phyloP scores from a whole-genome alignment of 192 early-diverging fungal species.

The Pilaira anomala region DNA sequence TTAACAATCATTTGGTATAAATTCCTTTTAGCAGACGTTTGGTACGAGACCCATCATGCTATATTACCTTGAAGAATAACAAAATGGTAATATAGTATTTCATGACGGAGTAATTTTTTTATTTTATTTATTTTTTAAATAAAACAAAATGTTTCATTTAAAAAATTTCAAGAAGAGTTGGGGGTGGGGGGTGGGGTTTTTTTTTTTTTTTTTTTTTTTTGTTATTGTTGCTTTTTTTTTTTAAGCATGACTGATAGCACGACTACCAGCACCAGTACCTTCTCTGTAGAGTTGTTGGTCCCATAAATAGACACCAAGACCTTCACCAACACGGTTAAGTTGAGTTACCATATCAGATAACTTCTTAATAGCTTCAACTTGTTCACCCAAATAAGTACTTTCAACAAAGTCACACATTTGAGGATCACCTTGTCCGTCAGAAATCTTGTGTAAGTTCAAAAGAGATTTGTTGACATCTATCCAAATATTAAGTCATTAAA shows the following conservation, averaged over 20 bases:
- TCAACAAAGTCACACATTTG: slow-evolving; percentile 56
- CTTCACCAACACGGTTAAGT: slow-evolving; percentile 54
- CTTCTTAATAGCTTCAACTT: slow-evolving; percentile 54
- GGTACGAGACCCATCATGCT: too few species aligned
- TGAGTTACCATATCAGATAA: slow-evolving; percentile 54
- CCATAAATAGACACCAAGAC: slow-evolving; percentile 52
- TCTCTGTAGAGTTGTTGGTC: slow-evolving; percentile 44
- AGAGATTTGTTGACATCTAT: slow-evolving; percentile 58
- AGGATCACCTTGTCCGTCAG: slow-evolving; percentile 49
- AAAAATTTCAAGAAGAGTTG: too few species aligned
- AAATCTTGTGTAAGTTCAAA: slow-evolving; percentile 52
- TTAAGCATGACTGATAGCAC: slow-evolving; percentile 12
- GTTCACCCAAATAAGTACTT: slow-evolving; percentile 47
- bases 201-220: slow-evolving; percentile 3
- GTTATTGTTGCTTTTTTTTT: background rate
- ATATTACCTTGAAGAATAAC: too few species aligned
- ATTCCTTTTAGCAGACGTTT: slow-evolving; percentile 41
- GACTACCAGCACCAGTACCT: slow-evolving; percentile 33
- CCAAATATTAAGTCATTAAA: background rate
- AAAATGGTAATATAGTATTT: too few species aligned
- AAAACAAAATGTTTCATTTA: too few species aligned
- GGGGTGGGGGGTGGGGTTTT: background rate
- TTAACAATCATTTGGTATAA: slow-evolving; percentile 73
- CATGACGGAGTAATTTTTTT: too few species aligned
- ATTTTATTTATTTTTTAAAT: too few species aligned